Evolutionary conservation across 1,284 basidiomycete genomes (phyloP), one percentile per base, ranked within the genome.

Genomic region (Cutaneotrichosporon dermatis): DNA sequence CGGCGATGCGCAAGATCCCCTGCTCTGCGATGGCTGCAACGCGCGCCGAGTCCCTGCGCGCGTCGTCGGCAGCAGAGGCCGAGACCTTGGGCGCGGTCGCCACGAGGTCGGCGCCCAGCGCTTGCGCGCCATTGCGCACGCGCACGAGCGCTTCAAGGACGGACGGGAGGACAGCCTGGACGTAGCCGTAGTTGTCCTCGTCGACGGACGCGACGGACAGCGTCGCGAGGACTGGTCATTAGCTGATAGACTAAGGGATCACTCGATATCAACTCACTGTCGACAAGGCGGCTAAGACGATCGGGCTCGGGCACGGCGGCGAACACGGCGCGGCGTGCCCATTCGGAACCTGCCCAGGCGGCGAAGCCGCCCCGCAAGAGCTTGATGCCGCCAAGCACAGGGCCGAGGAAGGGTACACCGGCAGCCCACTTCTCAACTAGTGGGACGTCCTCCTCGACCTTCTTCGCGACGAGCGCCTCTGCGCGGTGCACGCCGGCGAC

Each of bases 161-260:
- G 1, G 69, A 61, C 3, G 75, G 74, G 6, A 75, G 59, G 43
- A 74, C 66, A 35, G 69, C 68, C 61, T 76, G 75, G 10, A 76
- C 68, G 51, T 70, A 64, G 42, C 75, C 75, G 57, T 73, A 76
- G 16, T 65, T 69, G 59, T 76, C 75, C 51, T 76, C 74, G 44
- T 72, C 66, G 6, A 68, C 61, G 0, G 75, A 74, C 1, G 72
- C 71, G n/a, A 72, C 62, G 6, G 65, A 46, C 4, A 75, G 59
- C 2, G 63, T 66, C 1, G 68, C 63, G 33, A 76, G 59, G 37
- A 72, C 73, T 76, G 60, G 16, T 34, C 25, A 55, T 58, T 40
- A 58, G 59, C 25, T 54, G 10, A 16, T n/a, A 8, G 10, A 11
- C n/a, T n/a, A n/a, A n/a, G n/a, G n/a, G n/a, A n/a, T n/a, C n/a